Base-by-base conservation (phyloP, 225 moss, liverwort and hornwort genomes). In the Sphagnum contortum region DNA sequence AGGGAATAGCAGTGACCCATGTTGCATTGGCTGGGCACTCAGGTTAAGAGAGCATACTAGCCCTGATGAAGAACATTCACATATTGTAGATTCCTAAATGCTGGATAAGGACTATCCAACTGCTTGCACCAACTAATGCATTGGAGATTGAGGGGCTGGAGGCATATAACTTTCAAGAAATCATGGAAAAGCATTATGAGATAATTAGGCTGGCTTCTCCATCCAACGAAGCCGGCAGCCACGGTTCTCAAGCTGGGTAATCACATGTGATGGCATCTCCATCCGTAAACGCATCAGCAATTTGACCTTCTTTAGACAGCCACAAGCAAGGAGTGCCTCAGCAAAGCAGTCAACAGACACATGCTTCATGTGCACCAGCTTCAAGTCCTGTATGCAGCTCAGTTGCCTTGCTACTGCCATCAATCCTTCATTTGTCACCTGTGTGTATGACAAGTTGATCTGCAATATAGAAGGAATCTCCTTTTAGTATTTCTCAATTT, bases 171-270 rank as follows among this genome's bases (percentile, higher is more conserved):
- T 29, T 29, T 29, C 29, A 29, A 29, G 29, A 29, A 29, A 29
- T 29, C 29, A 29, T 29, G 29, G 29, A 29, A 29, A 29, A 29
- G 29, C 29, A 29, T 29, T 29, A 29, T 29, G 29, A 29, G 29
- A 29, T 1, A 29, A 29, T 29, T 52, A 52, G 9, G 52, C 7
- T 52, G 74, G 74, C 12, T 74, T 68, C 55, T 57, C 56, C 53
- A 74, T 68, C 69, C 68, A 74, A n/a, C 63, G 68, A n/a, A 74
- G 45, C 58, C 69, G 63, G 69, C 74, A 74, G 3, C 74, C 74
- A 44, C 74, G 52, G 46, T 9, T 12, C 10, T 2, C 48, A 4
- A 74, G n/a, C 3, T 7, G 1, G 9, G 5, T 3, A 0, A 59
- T 50, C 9, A 57, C 55, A n/a, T 64, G 13, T 45, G 7, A 44